Conservation (phyloP, 441 rosid genomes). For the Eutrema salsugineum region DNA sequence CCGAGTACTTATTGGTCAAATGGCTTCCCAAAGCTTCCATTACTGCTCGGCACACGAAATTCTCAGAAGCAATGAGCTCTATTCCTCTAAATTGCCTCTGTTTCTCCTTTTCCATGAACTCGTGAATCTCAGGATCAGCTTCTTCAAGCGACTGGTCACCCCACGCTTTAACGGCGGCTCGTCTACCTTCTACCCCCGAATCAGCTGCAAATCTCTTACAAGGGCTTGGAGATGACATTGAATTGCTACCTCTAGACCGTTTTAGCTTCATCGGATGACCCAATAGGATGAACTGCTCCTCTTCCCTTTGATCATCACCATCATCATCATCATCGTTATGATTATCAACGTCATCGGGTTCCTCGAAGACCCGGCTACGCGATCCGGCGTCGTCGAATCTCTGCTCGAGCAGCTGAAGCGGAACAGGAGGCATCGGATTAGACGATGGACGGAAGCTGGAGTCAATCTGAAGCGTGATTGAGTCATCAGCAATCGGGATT, state of each 20-base stretch:
- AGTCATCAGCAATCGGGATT: constrained; percentile 35
- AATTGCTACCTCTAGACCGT: constrained; percentile 36
- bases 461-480: constrained; percentile 42
- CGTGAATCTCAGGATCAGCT: constrained; percentile 50
- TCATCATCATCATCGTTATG: neutral
- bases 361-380: constrained; percentile 4
- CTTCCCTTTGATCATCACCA: constrained; percentile 28
- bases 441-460: constrained; percentile 33
- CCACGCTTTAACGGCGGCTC: constrained; percentile 37
- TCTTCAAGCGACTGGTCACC: constrained; percentile 44
- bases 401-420: constrained; percentile 52
- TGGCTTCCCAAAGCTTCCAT: constrained; percentile 75
- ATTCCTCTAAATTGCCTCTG: constrained; percentile 54
- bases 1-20: constrained; percentile 65
- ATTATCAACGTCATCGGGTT: constrained; percentile 6
- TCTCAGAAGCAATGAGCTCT: constrained; percentile 68
- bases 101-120: constrained; percentile 56
- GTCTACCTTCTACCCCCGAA: constrained; percentile 31
- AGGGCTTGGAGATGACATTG: constrained; percentile 23
- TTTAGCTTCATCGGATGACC: constrained; percentile 53
- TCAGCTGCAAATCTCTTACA: constrained; percentile 34
- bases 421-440: constrained; percentile 31
- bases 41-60: constrained; percentile 57
- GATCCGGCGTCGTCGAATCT: constrained; percentile 20
- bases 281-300: constrained; percentile 45